Evolutionary conservation across 1,139 yeast genomes (phyloP).

Genomic region (Debaryomyces psychrophilus): DNA sequence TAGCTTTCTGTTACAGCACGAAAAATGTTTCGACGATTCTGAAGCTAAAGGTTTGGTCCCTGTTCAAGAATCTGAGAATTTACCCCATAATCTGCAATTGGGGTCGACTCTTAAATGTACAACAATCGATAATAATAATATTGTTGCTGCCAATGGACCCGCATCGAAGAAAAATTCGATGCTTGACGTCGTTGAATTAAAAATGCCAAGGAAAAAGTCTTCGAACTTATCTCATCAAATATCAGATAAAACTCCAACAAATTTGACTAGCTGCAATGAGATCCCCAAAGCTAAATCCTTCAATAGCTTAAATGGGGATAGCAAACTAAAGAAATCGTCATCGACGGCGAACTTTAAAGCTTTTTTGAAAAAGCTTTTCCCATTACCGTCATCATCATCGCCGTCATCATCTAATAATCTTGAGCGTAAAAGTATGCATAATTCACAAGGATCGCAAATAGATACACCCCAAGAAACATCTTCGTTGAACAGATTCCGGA

Average conservation of each 20-base stretch:
- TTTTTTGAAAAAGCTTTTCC: constrained; percentile 15
- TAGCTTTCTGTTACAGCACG: neutral
- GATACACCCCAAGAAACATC: constrained; percentile 1
- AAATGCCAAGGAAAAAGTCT: constrained; percentile 14
- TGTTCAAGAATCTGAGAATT: neutral
- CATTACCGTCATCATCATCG: neutral
- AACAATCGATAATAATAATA: neutral
- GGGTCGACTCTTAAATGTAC: neutral
- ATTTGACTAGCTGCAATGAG: constrained; percentile 12
- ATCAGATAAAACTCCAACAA: constrained; percentile 15
- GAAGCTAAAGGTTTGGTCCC: neutral
- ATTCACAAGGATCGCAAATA: neutral
- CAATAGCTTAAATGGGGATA: neutral
- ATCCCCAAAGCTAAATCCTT: constrained; percentile 4
- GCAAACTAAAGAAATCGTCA: constrained; percentile 12
- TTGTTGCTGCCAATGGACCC: neutral
- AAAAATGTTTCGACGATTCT: too few species aligned
- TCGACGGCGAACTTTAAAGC: constrained; percentile 18
- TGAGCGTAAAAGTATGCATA: neutral
- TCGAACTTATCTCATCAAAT: constrained; percentile 12
- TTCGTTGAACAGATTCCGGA: neutral
- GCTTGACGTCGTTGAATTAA: constrained; percentile 19
- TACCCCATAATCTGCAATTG: neutral
- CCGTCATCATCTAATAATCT: constrained; percentile 1
- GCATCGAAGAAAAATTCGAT: constrained; percentile 14